Conservation (phyloP, 148 eudicot genomes). For the Rhododendron simsii region DNA sequence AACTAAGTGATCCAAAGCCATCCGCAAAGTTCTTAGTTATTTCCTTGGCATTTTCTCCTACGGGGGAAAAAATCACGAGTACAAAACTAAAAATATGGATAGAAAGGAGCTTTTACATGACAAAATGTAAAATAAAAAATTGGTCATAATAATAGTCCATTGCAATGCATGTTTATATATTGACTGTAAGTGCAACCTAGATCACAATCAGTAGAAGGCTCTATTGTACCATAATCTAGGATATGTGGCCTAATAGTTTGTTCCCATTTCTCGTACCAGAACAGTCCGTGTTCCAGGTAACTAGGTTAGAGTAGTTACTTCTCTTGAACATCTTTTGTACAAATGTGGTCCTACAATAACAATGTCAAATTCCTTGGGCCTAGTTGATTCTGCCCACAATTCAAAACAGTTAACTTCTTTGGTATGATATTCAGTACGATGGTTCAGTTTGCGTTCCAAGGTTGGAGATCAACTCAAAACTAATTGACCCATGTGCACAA, state of each 20-base stretch:
- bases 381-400: neutral
- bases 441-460: neutral
- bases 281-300: neutral
- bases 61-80: neutral
- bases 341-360: neutral
- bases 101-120: neutral
- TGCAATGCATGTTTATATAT: neutral
- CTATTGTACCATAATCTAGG: neutral
- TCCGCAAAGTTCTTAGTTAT: neutral
- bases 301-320: neutral
- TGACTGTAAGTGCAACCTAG: neutral
- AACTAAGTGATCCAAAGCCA: neutral
- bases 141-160: neutral
- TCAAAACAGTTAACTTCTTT: neutral
- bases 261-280: neutral
- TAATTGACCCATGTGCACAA: neutral
- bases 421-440: neutral
- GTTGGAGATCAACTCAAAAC: neutral
- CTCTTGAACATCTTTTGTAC: neutral
- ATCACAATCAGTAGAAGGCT: neutral
- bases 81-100: neutral
- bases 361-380: neutral
- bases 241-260: neutral
- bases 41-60: neutral
- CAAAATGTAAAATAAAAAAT: neutral